phyloP scores from a whole-genome alignment of 768 basidiomycete genomes.

The Suillus discolor region DNA sequence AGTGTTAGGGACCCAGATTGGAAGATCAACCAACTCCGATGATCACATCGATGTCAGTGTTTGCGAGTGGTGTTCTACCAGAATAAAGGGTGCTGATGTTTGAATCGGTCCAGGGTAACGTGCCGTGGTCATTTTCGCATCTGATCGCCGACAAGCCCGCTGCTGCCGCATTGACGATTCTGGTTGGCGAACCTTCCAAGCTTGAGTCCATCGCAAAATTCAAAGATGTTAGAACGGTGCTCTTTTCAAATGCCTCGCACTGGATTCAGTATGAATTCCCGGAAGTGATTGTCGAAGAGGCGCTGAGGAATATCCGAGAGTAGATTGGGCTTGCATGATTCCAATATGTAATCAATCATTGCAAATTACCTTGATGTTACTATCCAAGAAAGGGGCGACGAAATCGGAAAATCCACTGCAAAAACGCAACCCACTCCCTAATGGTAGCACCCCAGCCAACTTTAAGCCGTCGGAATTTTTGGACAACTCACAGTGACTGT shows the following conservation, averaged over 20 bases:
- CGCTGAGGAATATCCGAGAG: slow-evolving; percentile 6
- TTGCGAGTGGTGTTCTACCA: slow-evolving; percentile 3
- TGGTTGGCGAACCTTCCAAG: slow-evolving; percentile 14
- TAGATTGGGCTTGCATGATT: neutral
- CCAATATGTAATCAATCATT: neutral
- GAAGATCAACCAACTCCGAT: slow-evolving; percentile 7
- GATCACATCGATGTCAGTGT: slow-evolving; percentile 12
- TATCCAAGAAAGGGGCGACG: too few species aligned
- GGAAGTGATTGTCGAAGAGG: slow-evolving; percentile 17
- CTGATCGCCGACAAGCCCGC: slow-evolving; percentile 11
- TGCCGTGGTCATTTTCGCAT: slow-evolving; percentile 20
- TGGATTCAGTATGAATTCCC: slow-evolving; percentile 24
- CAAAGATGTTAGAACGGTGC: slow-evolving; percentile 13
- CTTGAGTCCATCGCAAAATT: slow-evolving; percentile 11
- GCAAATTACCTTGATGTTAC: neutral
- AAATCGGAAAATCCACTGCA: too few species aligned
- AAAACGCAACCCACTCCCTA: too few species aligned
- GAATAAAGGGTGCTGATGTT: neutral
- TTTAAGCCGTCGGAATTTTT: too few species aligned
- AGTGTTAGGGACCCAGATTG: slow-evolving; percentile 13
- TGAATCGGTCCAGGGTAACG: slow-evolving; percentile 14
- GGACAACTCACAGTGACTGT: too few species aligned
- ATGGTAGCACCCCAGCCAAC: too few species aligned
- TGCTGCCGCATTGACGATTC: slow-evolving; percentile 11
- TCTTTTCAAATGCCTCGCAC: slow-evolving; percentile 15